A percentile compares a stretch with the other conserved stretches of the same genome.
Conservation (phyloP, 1,139 yeast species). For the Waltiozyma sp. region DNA sequence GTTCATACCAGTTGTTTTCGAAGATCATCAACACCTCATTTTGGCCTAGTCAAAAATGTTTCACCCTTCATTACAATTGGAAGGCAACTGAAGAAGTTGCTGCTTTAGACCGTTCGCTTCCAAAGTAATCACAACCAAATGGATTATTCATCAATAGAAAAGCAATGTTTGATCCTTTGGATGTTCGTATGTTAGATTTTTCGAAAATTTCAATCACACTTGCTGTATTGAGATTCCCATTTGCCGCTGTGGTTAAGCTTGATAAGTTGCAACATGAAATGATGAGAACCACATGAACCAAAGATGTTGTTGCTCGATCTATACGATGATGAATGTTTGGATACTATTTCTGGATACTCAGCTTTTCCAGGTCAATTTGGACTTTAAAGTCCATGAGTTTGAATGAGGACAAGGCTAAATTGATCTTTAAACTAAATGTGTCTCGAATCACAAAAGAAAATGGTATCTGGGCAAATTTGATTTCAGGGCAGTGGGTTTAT, state of each 20-base stretch:
- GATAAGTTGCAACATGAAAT: conserved; percentile 75
- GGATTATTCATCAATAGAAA: conserved; percentile 84
- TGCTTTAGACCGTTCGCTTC: conserved; percentile 78
- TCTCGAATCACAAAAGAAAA: conserved; percentile 59
- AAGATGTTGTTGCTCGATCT: conserved; percentile 85
- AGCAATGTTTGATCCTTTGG: conserved; percentile 89
- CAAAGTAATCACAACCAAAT: conserved; percentile 89
- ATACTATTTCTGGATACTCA: conserved; percentile 73
- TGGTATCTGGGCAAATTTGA: conserved; percentile 88
- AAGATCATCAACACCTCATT: conserved; percentile 89
- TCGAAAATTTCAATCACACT: conserved; percentile 87
- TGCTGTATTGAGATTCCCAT: conserved; percentile 83
- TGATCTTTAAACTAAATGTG: conserved; percentile 68
- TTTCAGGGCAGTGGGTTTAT: conserved; percentile 84
- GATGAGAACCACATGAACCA: conserved; percentile 79
- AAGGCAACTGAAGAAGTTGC: conserved; percentile 97
- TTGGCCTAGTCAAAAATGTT: conserved; percentile 94
- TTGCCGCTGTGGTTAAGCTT: conserved; percentile 74
- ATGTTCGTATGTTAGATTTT: conserved; percentile 94
- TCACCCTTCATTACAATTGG: conserved; percentile 94
- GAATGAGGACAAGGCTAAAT: conserved; percentile 64
- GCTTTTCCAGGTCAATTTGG: conserved; percentile 78
- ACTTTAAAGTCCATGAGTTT: conserved; percentile 72
- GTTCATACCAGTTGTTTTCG: conserved; percentile 78
- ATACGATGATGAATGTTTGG: conserved; percentile 94